Percentiles rank a stretch among this genome's conserved stretches.
These are phyloP conservation scores for Mrakia gelida DNA, from an alignment of 768 basidiomycete genomes.

Conservation along the genomic window DNA sequence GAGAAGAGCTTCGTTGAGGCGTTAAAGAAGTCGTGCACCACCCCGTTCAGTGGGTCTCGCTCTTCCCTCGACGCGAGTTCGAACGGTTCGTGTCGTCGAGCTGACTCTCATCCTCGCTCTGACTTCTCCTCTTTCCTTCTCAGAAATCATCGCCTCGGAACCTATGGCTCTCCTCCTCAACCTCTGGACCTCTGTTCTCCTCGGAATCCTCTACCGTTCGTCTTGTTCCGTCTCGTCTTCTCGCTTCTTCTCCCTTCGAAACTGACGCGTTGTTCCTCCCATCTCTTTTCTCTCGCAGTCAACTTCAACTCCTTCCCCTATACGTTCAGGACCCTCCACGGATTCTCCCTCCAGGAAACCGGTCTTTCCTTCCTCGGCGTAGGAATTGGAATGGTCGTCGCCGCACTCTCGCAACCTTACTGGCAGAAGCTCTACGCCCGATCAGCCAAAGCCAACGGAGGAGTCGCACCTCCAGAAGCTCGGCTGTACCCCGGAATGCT, in stretches of 20 bases:
- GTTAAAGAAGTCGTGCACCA: conserved; percentile 59
- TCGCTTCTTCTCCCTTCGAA: neutral
- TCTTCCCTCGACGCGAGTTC: neutral
- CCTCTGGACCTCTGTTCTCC: conserved; percentile 29
- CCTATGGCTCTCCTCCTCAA: conserved; percentile 28
- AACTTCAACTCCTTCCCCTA: conserved; percentile 26
- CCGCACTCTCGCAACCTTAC: neutral
- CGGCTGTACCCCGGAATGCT: conserved; percentile 16
- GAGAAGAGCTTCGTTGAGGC: conserved; percentile 51
- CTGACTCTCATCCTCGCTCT: neutral
- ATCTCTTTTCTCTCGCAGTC: neutral
- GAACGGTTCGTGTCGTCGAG: neutral
- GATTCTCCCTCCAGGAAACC: conserved; percentile 19
- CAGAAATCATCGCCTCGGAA: conserved; percentile 5
- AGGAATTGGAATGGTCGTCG: conserved; percentile 33
- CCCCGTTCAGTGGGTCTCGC: conserved; percentile 55
- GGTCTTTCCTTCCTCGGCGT: conserved; percentile 33
- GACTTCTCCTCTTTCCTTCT: neutral
- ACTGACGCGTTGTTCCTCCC: neutral
- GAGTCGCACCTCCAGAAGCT: conserved; percentile 24
- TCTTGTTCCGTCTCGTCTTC: too few relatives aligned
- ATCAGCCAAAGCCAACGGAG: conserved; percentile 52
- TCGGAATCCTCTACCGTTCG: conserved; percentile 29
- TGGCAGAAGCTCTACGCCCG: conserved; percentile 51
- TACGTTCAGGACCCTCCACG: neutral